Percentiles rank a stretch among this genome's conserved stretches.
phyloP scores from a whole-genome alignment of 1,139 yeast genomes.

The Candida sp. region DNA sequence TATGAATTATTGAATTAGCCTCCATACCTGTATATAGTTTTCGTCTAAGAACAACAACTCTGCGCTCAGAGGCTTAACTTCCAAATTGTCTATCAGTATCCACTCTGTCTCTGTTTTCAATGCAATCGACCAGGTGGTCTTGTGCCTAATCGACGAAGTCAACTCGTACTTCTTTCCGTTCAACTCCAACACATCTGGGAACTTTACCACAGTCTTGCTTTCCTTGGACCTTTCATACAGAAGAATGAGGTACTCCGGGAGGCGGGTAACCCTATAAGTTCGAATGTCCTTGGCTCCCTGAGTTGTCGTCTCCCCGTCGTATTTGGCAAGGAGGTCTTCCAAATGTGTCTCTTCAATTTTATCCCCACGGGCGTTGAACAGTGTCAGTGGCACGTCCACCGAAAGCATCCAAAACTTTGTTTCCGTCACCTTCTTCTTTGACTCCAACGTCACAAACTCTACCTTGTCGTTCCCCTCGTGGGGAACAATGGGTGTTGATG shows the following conservation, averaged over 20 bases:
- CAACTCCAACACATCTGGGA: slow-evolving; percentile 35
- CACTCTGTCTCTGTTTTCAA: slow-evolving; percentile 50
- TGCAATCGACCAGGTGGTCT: slow-evolving; percentile 23
- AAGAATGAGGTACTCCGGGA: slow-evolving; percentile 60
- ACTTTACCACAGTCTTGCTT: slow-evolving; percentile 70
- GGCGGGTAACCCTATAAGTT: slow-evolving; percentile 38
- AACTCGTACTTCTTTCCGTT: slow-evolving; percentile 6
- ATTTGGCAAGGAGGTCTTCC: slow-evolving; percentile 49
- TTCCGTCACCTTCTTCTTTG: slow-evolving; percentile 15
- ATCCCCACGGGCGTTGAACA: slow-evolving; percentile 45
- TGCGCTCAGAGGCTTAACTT: slow-evolving; percentile 48
- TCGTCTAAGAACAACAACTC: slow-evolving; percentile 69
- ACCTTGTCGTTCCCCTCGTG: slow-evolving; percentile 21
- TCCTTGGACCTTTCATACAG: slow-evolving; percentile 58
- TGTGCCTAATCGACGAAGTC: slow-evolving; percentile 10
- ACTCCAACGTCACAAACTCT: slow-evolving; percentile 24
- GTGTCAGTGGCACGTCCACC: slow-evolving; percentile 59
- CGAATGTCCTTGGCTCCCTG: slow-evolving; percentile 26
- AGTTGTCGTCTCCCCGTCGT: slow-evolving; percentile 29
- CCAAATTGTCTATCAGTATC: slow-evolving; percentile 60
- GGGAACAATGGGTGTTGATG: slow-evolving; percentile 23
- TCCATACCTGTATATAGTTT: slow-evolving; percentile 74
- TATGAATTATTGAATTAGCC: slow-evolving; percentile 20
- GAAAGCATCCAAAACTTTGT: slow-evolving; percentile 64
- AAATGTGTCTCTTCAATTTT: slow-evolving; percentile 62